A percentile compares a stretch with the other conserved stretches of the same genome.
Conservation (phyloP, 495 filamentous ascomycete species). For the Penicillium nucicola region DNA sequence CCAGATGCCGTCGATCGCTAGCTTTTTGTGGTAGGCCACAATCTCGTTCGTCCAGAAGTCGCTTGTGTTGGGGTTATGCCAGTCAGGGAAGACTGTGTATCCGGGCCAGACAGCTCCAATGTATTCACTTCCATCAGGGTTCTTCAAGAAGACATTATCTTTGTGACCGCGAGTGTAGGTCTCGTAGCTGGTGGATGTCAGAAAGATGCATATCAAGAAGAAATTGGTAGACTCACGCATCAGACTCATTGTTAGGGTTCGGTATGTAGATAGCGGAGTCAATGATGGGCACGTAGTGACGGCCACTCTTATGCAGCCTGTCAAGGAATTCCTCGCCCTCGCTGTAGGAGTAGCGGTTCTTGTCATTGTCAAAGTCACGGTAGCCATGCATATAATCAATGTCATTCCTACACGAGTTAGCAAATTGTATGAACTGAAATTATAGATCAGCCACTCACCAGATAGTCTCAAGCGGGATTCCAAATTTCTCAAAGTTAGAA, state of each 20-base stretch:
- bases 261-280: conserved; percentile 79
- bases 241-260: conserved; percentile 65
- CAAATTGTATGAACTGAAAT: neutral
- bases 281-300: conserved; percentile 82
- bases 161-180: conserved; percentile 66
- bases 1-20: conserved; percentile 60
- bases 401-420: conserved; percentile 38
- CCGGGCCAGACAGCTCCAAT: conserved; percentile 65
- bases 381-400: conserved; percentile 60
- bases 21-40: conserved; percentile 53
- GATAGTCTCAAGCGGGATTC: conserved; percentile 63
- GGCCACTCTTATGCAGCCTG: conserved; percentile 60
- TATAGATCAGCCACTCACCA: conserved; percentile 45
- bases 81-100: conserved; percentile 65
- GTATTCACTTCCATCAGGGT: conserved; percentile 59
- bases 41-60: conserved; percentile 75
- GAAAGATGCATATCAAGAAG: too few relatives aligned
- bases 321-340: conserved; percentile 59
- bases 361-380: conserved; percentile 59
- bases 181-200: conserved; percentile 60
- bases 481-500: conserved; percentile 54
- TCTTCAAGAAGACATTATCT: conserved; percentile 59
- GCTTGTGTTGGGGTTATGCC: conserved; percentile 53
- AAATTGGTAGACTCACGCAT: conserved; percentile 55
- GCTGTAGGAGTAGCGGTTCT: conserved; percentile 42